phyloP scores from a whole-genome alignment of 768 basidiomycete species.

The Terana coerulea region DNA sequence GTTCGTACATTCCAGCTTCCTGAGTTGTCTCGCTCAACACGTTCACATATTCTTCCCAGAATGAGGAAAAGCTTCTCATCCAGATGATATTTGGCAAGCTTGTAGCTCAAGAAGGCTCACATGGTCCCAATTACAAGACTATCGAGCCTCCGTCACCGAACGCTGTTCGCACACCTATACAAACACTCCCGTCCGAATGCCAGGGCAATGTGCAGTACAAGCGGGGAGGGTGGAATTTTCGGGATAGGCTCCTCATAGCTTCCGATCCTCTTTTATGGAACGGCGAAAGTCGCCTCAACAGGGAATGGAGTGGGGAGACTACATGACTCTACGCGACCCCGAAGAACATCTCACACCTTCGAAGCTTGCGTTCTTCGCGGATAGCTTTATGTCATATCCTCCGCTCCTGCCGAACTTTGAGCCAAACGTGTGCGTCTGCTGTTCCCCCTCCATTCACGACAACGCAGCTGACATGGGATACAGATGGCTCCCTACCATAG shows the following conservation, averaged over 20 bases:
- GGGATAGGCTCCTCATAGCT: conserved; percentile 32
- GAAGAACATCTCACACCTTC: conserved; percentile 44
- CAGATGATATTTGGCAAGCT: conserved; percentile 58
- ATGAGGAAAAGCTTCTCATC: conserved; percentile 40
- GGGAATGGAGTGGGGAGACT: conserved; percentile 56
- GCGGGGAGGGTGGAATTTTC: conserved; percentile 34
- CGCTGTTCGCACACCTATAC: conserved; percentile 55
- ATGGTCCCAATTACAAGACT: conserved; percentile 19
- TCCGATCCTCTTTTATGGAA: conserved; percentile 34
- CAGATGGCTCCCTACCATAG: conserved; percentile 66
- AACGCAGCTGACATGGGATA: background rate
- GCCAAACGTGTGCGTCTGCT: background rate
- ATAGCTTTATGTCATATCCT: conserved; percentile 46
- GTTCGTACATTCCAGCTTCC: conserved; percentile 28
- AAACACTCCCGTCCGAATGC: conserved; percentile 44
- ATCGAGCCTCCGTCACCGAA: conserved; percentile 52
- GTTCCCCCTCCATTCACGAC: background rate
- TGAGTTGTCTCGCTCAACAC: background rate
- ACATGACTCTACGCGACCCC: conserved; percentile 44
- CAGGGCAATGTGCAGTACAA: conserved; percentile 22
- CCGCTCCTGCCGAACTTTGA: conserved; percentile 41
- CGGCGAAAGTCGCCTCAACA: conserved; percentile 41
- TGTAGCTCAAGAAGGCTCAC: conserved; percentile 22
- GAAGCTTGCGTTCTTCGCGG: conserved; percentile 53
- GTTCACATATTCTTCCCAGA: conserved; percentile 29